Evolutionary conservation across 1,139 yeast genomes (phyloP).

Genomic region (Nakaseomyces nivariensis): DNA sequence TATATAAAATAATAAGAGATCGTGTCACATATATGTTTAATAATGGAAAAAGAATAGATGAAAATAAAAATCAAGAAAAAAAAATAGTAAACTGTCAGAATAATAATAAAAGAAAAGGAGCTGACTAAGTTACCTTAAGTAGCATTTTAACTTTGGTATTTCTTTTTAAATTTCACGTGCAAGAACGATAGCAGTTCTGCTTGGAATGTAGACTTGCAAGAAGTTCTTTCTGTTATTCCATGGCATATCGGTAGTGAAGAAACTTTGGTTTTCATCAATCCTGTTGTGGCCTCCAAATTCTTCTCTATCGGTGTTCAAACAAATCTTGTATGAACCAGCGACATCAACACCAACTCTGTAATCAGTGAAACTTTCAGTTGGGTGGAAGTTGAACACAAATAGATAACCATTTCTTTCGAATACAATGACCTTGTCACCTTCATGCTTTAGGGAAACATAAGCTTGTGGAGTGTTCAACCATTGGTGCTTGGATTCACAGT

Average conservation of each 20-base stretch:
- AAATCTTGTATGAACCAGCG: conserved; percentile 67
- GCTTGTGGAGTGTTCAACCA: conserved; percentile 76
- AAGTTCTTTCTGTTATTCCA: conserved; percentile 80
- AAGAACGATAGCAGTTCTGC: conserved; percentile 64
- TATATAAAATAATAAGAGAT: neutral
- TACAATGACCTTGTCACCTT: conserved; percentile 75
- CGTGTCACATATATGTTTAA: neutral
- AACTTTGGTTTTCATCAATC: conserved; percentile 49
- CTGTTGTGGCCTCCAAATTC: conserved; percentile 78
- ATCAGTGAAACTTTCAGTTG: conserved; percentile 71
- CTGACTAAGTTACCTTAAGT: too few species aligned
- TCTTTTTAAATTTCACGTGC: conserved; percentile 5
- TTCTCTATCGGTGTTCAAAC: conserved; percentile 61
- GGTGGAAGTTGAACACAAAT: conserved; percentile 84
- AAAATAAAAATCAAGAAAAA: neutral
- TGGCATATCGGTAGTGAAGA: conserved; percentile 56
- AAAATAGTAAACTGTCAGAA: neutral
- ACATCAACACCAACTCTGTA: conserved; percentile 80
- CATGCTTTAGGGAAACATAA: conserved; percentile 79
- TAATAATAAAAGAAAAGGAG: conserved; percentile 5
- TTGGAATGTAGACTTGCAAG: conserved; percentile 74
- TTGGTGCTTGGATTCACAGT: conserved; percentile 54
- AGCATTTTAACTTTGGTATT: too few species aligned
- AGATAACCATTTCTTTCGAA: conserved; percentile 81
- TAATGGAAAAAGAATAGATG: neutral